Evolutionary conservation across 495 filamentous ascomycete genomes (phyloP).

Genomic region (Oleoguttula mirabilis): DNA sequence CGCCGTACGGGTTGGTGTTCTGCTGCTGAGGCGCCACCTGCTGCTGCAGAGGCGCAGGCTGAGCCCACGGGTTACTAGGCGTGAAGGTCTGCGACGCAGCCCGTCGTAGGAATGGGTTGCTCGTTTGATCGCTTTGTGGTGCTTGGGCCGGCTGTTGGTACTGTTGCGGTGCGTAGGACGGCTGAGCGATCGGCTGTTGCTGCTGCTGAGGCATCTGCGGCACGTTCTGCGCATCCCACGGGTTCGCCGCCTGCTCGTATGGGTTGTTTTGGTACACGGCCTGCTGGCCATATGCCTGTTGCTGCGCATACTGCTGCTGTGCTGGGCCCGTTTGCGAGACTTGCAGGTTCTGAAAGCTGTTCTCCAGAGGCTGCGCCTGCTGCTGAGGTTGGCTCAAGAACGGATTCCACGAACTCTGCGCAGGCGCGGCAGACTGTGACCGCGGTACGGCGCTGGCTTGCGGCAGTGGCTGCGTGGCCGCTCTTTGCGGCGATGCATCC

Average conservation of each 20-base stretch:
- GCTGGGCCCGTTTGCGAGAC: slow-evolving; percentile 13
- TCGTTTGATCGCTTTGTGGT: slow-evolving; percentile 29
- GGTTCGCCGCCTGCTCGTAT: slow-evolving; percentile 11
- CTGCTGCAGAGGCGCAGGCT: slow-evolving; percentile 16
- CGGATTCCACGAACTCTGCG: slow-evolving; percentile 17
- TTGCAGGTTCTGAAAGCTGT: slow-evolving; percentile 18
- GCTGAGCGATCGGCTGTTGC: slow-evolving; percentile 9
- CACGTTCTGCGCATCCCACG: slow-evolving; percentile 6
- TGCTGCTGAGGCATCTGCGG: slow-evolving; percentile 12
- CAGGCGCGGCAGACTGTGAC: slow-evolving; percentile 14
- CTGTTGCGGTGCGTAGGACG: slow-evolving; percentile 17
- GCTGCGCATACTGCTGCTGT: slow-evolving; percentile 20
- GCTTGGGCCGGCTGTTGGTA: slow-evolving; percentile 23
- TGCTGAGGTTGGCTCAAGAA: slow-evolving; percentile 16
- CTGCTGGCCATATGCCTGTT: slow-evolving; percentile 20
- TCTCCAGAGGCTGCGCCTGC: slow-evolving; percentile 10
- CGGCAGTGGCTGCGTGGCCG: slow-evolving; percentile 12
- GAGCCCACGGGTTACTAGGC: slow-evolving; percentile 27
- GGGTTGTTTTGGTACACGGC: slow-evolving; percentile 37
- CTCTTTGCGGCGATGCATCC: slow-evolving; percentile 6
- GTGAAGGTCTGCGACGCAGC: slow-evolving; percentile 27
- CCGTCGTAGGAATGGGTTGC: slow-evolving; percentile 28
- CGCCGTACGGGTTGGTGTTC: slow-evolving; percentile 11
- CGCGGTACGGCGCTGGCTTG: slow-evolving; percentile 7
- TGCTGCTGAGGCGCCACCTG: slow-evolving; percentile 16